phyloP scores from a whole-genome alignment of 2,329 filamentous ascomycete species.

The Pestalotiopsis sp. region DNA sequence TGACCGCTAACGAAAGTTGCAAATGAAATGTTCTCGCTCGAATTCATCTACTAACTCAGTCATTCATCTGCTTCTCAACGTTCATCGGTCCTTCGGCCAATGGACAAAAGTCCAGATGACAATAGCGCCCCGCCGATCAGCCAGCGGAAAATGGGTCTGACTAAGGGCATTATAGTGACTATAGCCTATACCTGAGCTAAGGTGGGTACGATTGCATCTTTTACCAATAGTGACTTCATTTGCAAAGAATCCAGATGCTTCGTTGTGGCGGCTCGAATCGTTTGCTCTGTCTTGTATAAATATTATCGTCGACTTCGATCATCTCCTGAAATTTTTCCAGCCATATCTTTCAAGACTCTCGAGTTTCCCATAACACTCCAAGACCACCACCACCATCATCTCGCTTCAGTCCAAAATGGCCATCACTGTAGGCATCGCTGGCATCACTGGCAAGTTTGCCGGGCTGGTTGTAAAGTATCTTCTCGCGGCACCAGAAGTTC shows the following conservation, averaged over 20 bases:
- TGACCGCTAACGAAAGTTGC: no score
- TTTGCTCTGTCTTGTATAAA: no score
- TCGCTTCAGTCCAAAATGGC: conserved; percentile 14
- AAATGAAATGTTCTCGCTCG: neutral
- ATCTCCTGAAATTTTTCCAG: no score
- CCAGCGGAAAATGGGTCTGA: neutral
- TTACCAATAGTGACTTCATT: neutral
- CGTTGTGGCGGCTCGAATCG: no score
- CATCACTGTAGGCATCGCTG: conserved; percentile 22
- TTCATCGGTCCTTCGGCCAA: neutral
- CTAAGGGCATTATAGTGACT: neutral
- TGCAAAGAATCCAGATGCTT: neutral
- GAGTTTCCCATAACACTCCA: neutral
- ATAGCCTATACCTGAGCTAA: neutral
- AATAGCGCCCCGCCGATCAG: neutral
- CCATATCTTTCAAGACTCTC: neutral
- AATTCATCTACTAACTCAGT: neutral
- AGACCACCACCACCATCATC: neutral
- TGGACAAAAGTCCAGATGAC: neutral
- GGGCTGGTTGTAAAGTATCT: conserved; percentile 17
- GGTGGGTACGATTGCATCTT: neutral
- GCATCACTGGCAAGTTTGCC: conserved; percentile 22
- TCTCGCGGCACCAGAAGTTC: conserved; percentile 8
- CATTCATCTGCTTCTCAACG: neutral
- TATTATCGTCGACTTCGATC: no score